These are phyloP conservation scores for Chaetomiaceae sp. DNA, from an alignment of 2,329 filamentous ascomycete species.

Conservation along the genomic window DNA sequence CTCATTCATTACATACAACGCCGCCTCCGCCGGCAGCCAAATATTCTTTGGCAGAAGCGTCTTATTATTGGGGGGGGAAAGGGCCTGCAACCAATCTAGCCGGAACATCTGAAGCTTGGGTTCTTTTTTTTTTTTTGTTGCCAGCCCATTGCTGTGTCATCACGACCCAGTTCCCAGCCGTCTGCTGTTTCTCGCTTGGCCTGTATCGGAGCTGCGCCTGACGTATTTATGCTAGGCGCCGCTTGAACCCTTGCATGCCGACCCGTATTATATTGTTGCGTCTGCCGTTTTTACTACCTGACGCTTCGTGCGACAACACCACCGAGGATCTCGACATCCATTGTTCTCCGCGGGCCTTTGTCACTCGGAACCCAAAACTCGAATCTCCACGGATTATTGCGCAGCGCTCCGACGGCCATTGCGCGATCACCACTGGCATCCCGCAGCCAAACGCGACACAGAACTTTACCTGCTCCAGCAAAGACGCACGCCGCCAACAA, in stretches of 20 bases:
- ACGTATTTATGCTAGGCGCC: not conserved
- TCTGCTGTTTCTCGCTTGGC: not conserved
- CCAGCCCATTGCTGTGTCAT: not conserved
- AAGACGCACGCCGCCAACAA: no score
- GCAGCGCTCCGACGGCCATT: no score
- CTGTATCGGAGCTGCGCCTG: constrained; percentile 1
- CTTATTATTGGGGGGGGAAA: no score
- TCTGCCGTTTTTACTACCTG: no score
- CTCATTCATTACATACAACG: no score
- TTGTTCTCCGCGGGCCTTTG: constrained; percentile 1
- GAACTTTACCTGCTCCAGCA: no score
- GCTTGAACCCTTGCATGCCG: not conserved
- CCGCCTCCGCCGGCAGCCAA: no score
- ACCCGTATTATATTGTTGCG: not conserved
- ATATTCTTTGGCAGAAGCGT: no score
- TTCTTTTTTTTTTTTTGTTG: not conserved
- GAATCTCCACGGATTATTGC: not conserved
- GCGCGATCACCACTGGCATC: no score
- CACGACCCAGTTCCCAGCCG: not conserved
- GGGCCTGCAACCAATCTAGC: no score
- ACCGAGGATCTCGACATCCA: not conserved
- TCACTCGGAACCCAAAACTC: not conserved
- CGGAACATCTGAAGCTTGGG: no score
- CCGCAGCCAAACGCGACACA: no score
- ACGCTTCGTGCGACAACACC: constrained; percentile 17